A percentile compares a stretch with the other conserved stretches of the same genome.
Evolutionary conservation across 2,329 filamentous ascomycete genomes (phyloP).

Genomic region (Aureobasidium namibiae): DNA sequence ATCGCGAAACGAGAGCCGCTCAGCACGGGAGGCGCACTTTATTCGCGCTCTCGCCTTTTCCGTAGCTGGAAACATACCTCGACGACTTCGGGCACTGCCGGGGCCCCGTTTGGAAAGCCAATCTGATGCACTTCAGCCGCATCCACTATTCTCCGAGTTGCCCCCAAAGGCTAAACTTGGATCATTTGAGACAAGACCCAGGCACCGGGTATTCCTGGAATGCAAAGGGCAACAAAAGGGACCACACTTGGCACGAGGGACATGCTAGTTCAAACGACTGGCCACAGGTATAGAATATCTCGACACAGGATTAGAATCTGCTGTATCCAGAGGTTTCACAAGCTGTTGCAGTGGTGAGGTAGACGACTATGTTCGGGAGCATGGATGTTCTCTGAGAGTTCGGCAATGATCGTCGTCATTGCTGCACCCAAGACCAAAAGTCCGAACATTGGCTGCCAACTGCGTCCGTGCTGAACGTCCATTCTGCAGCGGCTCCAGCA

Average conservation of each 20-base stretch:
- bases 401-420: constrained; percentile 1
- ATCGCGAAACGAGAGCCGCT: not conserved
- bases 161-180: not conserved
- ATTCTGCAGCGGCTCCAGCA: not conserved
- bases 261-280: not conserved
- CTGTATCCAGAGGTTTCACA: not conserved
- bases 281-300: not conserved
- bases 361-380: constrained; percentile 1
- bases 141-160: not conserved
- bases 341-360: constrained; percentile 9
- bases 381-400: not conserved
- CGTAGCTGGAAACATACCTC: not conserved
- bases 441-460: not conserved
- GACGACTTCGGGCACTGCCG: not conserved
- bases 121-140: not conserved
- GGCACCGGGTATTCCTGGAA: constrained; percentile 4
- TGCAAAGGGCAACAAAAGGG: not conserved
- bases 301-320: not conserved
- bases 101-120: not conserved
- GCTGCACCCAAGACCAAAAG: constrained; percentile 10
- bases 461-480: not conserved
- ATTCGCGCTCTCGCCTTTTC: not conserved
- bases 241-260: not conserved
- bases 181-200: not conserved
- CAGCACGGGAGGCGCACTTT: not conserved